Evolutionary conservation across 2,329 filamentous ascomycete species (phyloP), one percentile per base, ranked within the genome.

Genomic region (Volutella citrinella): DNA sequence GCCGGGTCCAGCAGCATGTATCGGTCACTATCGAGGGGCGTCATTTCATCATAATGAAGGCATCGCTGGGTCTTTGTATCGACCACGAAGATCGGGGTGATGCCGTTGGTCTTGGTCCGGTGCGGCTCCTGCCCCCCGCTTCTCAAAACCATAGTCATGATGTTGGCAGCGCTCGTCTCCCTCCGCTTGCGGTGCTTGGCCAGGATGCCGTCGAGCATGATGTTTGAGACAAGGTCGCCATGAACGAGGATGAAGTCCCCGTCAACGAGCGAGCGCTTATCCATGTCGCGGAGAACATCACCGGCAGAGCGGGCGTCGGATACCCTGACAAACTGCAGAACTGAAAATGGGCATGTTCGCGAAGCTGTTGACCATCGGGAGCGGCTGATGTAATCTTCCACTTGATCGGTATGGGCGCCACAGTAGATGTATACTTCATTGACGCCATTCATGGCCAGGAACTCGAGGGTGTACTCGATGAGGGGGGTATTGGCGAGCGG

Each of bases 401-500:
- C 78, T 59, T 89, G 80, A 39, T 93, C 84, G 19, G 84, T 85
- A 60, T 96, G 89, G 18, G 87, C 82, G 40, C 88, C 87, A 51
- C 85, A 91, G 67, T 96, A 97, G 38, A 98, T 77, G 59, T 86
- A 95, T 34, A 97, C 85, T 47, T 96, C 87, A 51, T 93, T 82
- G n/a, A 97, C 89, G 38, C 90, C 89, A 38, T 93, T 89, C 74
- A 91, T 91, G 46, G 89, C 89, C 1, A 98, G 80, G 55, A 95
- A 97, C 57, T 97, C 90, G 54, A 97, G 81, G 5, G 91, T 97
- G 61, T 98, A 97, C 63, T 98, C 93, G 65, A 98, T 95, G 44
- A 98, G 72, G 21, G 93, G 91, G 3, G 84, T 90, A 61, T 97
- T 97, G 40, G 88, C 93, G 40, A 98, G 75, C 10, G 91, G 89